Base-by-base conservation (phyloP, 345 rosid species). In the Euphorbia pulcherrima region DNA sequence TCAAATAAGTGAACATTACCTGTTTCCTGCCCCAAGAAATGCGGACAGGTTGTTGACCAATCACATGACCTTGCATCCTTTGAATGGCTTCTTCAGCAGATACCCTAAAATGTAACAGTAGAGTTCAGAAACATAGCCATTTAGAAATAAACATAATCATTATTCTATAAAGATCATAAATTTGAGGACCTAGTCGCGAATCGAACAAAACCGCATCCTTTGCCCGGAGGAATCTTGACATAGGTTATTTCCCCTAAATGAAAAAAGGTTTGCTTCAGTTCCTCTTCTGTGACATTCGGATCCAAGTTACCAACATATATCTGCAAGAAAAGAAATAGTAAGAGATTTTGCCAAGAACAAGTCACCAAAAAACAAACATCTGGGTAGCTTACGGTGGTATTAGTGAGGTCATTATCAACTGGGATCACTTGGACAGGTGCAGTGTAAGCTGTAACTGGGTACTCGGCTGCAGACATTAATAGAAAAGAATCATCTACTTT, bases 61-160 rank as follows among this genome's bases (percentile, higher is more conserved):
- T 89, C 80, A 86, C 57, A 65, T 87, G 89, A 40, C 93, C 97
- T 72, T 94, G 96, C 97, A 89, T 87, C 77, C 89, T 87, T 68
- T 81, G 87, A 47, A 89, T 79, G 74, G 97, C 96, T 71, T 94
- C 97, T 76, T 92, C 99, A 33, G 96, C 96, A 70, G 99, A 91
- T 66, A 83, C 58, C 81, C 99, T 94, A 62, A 29, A 40, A 6
- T 18, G 10, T 2, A 8, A 37, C 54, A 41, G 17, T 37, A 61
- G 23, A 58, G 37, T 47, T 46, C 24, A 70, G 46, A 66, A 68
- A 33, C 44, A 60, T 16, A 35, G 26, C 30, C 7, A 21, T n/a
- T 21, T 10, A 28, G 55, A 46, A 64, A 8, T 23, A 26, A 13
- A n/a, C 8, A 18, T 18, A 9, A 33, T 16, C n/a, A 23, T 40